phyloP scores from a whole-genome alignment of 257 asterid species.

The Lithospermum erythrorhizon region DNA sequence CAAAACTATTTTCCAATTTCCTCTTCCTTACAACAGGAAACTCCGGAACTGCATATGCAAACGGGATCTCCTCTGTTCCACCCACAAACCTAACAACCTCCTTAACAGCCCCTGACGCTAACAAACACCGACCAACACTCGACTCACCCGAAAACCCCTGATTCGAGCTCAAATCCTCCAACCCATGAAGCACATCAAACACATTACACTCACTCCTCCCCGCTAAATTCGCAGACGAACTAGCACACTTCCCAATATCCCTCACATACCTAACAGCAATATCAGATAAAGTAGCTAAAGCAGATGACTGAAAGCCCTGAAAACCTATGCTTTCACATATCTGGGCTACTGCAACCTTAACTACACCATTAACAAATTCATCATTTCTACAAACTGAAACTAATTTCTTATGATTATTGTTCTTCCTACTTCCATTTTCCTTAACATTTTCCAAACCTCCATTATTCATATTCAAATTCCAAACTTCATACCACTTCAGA shows the following conservation, averaged over 20 bases:
- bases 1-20: conserved; percentile 29
- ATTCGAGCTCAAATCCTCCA: conserved; percentile 43
- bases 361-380: conserved; percentile 19
- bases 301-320: conserved; percentile 65
- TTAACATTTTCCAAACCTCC: conserved; percentile 52
- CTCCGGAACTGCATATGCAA: conserved; percentile 42
- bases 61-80: conserved; percentile 54
- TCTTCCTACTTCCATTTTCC: conserved; percentile 24
- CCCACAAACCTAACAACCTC: conserved; percentile 36
- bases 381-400: conserved; percentile 11
- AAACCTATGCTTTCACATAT: conserved; percentile 53
- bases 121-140: conserved; percentile 43
- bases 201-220: conserved; percentile 52
- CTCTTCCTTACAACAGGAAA: conserved; percentile 54
- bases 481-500: conserved; percentile 31
- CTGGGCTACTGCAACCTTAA: conserved; percentile 30
- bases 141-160: conserved; percentile 27
- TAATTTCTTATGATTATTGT: conserved; percentile 28
- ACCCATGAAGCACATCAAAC: conserved; percentile 63
- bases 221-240: conserved; percentile 42
- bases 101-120: conserved; percentile 43
- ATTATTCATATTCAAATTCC: conserved; percentile 63
- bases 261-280: conserved; percentile 55
- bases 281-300: conserved; percentile 56
- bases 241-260: conserved; percentile 40